Evolutionary conservation across 225 moss, liverwort and hornwort species (phyloP).

Genomic region (Pleurozium schreberi): DNA sequence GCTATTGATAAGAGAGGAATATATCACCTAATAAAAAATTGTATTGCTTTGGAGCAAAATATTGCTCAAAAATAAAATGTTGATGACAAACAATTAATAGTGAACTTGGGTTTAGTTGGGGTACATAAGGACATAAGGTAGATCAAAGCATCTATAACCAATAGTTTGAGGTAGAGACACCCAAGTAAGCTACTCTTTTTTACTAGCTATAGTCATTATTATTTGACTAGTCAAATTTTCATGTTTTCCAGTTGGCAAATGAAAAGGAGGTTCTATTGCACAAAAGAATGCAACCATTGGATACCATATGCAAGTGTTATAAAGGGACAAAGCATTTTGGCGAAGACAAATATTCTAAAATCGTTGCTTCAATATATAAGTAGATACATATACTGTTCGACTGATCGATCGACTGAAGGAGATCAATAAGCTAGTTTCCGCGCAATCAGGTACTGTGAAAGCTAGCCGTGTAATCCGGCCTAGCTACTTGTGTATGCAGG

Average conservation of each 20-base stretch:
- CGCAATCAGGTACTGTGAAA: background rate
- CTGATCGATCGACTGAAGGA: background rate
- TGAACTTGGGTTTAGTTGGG: background rate
- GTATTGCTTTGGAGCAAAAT: background rate
- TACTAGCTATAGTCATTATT: fast-evolving
- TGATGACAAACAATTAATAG: fast-evolving
- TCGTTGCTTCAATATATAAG: fast-evolving
- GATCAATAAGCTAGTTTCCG: background rate
- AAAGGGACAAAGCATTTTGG: too few relatives aligned
- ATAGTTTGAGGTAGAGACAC: background rate
- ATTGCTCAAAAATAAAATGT: background rate
- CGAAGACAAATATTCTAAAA: background rate
- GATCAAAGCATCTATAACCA: background rate
- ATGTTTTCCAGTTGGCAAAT: background rate
- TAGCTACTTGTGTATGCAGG: too few relatives aligned
- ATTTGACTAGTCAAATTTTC: background rate
- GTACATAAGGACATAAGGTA: background rate
- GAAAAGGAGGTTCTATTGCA: fast-evolving
- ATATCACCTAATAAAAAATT: too few relatives aligned
- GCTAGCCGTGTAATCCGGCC: background rate
- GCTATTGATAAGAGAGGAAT: too few relatives aligned
- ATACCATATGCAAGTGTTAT: background rate
- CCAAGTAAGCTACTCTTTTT: fast-evolving
- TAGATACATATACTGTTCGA: too few relatives aligned
- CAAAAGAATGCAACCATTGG: background rate